Evolutionary conservation across 495 filamentous ascomycete genomes (phyloP).

Genomic region (Hyaloscypha finlandica): DNA sequence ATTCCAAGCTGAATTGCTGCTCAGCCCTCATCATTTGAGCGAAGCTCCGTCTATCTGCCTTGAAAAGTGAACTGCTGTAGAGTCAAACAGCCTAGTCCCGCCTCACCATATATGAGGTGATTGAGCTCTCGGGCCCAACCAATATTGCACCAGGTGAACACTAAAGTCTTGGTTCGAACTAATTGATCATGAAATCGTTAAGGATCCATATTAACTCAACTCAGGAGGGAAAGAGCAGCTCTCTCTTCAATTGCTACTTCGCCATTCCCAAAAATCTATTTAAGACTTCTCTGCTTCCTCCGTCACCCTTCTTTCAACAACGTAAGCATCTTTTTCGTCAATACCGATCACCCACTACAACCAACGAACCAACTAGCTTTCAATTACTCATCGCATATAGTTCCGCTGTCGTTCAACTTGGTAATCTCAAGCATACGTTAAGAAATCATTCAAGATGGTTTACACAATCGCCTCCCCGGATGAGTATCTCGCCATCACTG

Average conservation of each 20-base stretch:
- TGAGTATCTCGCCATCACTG: constrained; percentile 80
- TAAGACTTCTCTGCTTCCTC: neutral
- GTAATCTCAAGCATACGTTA: constrained; percentile 2
- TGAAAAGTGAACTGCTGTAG: neutral
- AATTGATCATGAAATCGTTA: too few species aligned
- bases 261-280: neutral
- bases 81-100: neutral
- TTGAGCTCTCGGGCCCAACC: neutral
- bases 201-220: neutral
- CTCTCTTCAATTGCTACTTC: neutral
- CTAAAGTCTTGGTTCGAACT: neutral
- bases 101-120: neutral
- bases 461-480: constrained; percentile 29
- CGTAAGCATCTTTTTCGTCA: neutral
- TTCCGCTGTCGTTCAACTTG: too few species aligned
- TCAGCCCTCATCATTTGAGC: neutral
- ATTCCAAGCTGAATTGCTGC: neutral
- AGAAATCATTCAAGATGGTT: constrained; percentile 25
- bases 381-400: too few species aligned
- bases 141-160: neutral
- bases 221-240: neutral
- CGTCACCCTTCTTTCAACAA: neutral
- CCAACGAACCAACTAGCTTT: neutral
- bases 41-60: neutral
- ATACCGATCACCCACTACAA: neutral